Evolutionary conservation across 2,329 filamentous ascomycete genomes (phyloP), one percentile per base, ranked within the genome.

Genomic region (Trichoderma atrobrunneum): DNA sequence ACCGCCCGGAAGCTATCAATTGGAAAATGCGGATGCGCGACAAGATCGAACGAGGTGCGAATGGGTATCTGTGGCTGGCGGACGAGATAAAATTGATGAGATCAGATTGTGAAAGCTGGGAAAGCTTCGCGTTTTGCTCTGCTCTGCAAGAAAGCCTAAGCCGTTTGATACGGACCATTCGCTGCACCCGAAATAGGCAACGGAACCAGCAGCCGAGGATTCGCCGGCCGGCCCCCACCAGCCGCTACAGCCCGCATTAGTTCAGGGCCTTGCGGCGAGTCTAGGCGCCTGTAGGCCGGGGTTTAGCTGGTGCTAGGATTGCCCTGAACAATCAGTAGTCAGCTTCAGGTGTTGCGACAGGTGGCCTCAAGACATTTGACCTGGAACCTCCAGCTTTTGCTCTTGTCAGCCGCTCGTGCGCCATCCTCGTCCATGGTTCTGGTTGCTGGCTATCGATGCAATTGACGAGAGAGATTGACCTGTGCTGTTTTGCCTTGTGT

Each of bases 331-430:
- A 39, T 39, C 56, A 59, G 61, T 24, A 72, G 71, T 57, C 72
- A 66, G 68, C 67, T 71, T 66, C 72, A 71, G 72, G 60, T 71
- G 73, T 79, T 80, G 80, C 80, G 80, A 81, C 80, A 71, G 75
- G 79, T 81, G 80, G 80, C 80, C 80, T 81, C 74, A 68, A 73
- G 43, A 60, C 65, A 43, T 70, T 70, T 21, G 34, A 59, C 61
- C 36, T 39, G 16, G 36, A 28, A 57, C 57, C 21, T 67, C 71
- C 57, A 60, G 51, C 43, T 69, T 28, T 59, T 61, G 51, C 56
- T 69, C 59, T 59, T 61, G 64, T 56, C 73, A 72, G 66, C 62
- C 66, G 65, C 69, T 62, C 28, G 26, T 65, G 71, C 60, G 70
- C 72, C 54, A 59, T 59, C 70, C 54, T 32, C 54, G 18, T 28